Evolutionary conservation across 441 rosid species (phyloP).

Genomic region (Hura crepitans): DNA sequence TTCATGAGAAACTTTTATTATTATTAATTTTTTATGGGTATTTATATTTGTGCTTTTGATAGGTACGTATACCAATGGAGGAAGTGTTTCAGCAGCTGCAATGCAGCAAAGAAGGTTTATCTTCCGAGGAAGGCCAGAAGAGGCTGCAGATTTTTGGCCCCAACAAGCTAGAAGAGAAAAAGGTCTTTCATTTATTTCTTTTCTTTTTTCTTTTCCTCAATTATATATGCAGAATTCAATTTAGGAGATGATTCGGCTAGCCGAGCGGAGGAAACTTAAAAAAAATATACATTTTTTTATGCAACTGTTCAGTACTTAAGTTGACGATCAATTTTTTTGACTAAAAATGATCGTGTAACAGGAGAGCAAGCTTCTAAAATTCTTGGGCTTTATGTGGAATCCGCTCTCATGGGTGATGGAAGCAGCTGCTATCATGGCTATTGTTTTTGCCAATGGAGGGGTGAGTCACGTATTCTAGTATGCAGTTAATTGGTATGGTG

Average conservation of each 20-base stretch:
- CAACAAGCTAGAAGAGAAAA: conserved; percentile 87
- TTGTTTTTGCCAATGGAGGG: conserved; percentile 87
- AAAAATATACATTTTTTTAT: too few species aligned
- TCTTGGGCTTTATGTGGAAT: conserved; percentile 94
- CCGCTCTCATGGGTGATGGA: conserved; percentile 99
- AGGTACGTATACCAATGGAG: conserved; percentile 73
- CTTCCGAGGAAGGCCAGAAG: conserved; percentile 60
- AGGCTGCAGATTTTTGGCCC: conserved; percentile 75
- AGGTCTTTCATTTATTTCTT: conserved; percentile 17
- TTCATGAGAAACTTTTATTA: too few species aligned
- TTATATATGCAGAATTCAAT: not conserved
- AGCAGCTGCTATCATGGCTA: conserved; percentile 87
- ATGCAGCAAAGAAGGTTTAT: conserved; percentile 64
- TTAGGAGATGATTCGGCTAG: too few species aligned
- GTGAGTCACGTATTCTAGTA: too few species aligned
- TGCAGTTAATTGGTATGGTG: too few species aligned
- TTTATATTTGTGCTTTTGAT: conserved; percentile 2
- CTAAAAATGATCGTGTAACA: conserved; percentile 24
- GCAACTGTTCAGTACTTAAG: too few species aligned
- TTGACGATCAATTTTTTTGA: too few species aligned
- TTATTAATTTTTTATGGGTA: too few species aligned
- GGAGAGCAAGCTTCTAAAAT: conserved; percentile 74
- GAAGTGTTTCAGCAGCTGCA: conserved; percentile 78
- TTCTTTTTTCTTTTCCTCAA: not conserved
- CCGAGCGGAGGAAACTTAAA: too few species aligned